Conservation (phyloP, 1,284 basidiomycete species). For the Cutaneotrichosporon sp. region DNA sequence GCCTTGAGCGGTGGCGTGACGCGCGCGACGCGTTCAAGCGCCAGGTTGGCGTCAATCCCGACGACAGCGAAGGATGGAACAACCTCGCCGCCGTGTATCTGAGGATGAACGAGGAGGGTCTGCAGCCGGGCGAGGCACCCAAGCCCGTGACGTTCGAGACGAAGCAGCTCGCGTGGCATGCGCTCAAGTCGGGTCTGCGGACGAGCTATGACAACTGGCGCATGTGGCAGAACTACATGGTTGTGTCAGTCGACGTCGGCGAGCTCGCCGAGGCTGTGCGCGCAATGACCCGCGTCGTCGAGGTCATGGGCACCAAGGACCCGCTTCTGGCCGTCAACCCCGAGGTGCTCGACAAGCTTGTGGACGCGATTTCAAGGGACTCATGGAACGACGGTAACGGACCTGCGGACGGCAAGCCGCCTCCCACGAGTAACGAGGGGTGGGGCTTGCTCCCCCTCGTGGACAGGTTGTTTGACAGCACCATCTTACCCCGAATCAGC, state of each 20-base stretch:
- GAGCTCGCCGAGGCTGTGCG: constrained; percentile 84
- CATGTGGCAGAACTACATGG: constrained; percentile 98
- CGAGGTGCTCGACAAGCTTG: constrained; percentile 81
- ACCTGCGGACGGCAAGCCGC: constrained; percentile 35
- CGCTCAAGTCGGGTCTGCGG: constrained; percentile 83
- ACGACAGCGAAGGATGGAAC: constrained; percentile 97
- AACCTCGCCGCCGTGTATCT: constrained; percentile 95
- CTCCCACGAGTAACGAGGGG: constrained; percentile 62
- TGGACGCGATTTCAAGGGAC: constrained; percentile 75
- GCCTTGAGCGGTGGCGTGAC: constrained; percentile 75
- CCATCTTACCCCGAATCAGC: constrained; percentile 73
- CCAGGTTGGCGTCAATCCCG: constrained; percentile 87
- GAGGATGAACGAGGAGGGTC: constrained; percentile 62
- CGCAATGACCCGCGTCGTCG: constrained; percentile 77
- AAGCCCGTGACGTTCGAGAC: constrained; percentile 56
- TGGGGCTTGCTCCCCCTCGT: constrained; percentile 66
- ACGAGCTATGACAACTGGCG: constrained; percentile 89
- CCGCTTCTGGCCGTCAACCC: constrained; percentile 69
- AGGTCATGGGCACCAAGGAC: constrained; percentile 65
- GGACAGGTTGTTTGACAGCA: constrained; percentile 66
- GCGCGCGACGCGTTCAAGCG: constrained; percentile 80
- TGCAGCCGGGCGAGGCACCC: constrained; percentile 34
- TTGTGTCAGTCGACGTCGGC: constrained; percentile 89
- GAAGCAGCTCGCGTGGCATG: constrained; percentile 89
- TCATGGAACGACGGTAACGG: constrained; percentile 49